phyloP scores from a whole-genome alignment of 768 basidiomycete genomes.

The Hygrocybe punicea region DNA sequence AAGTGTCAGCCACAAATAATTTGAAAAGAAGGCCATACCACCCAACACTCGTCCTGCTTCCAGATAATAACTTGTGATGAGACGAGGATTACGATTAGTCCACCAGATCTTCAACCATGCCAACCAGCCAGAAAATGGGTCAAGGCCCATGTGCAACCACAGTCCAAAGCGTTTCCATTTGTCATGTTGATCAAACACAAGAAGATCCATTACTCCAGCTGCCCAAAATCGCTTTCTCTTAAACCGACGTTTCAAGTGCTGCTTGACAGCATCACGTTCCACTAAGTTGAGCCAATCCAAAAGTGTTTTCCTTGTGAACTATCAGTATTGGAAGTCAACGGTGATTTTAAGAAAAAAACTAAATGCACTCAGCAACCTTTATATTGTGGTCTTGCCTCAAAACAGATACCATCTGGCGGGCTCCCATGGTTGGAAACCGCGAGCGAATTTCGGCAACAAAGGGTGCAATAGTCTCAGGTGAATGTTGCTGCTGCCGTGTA shows the following conservation, averaged over 20 bases:
- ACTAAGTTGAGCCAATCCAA: neutral
- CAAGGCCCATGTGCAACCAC: conserved; percentile 32
- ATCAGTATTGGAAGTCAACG: too few relatives aligned
- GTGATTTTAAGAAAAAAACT: too few relatives aligned
- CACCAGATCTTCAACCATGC: conserved; percentile 44
- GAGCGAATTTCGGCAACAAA: neutral
- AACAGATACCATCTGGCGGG: conserved; percentile 3
- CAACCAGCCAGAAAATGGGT: conserved; percentile 34
- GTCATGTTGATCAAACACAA: conserved; percentile 44
- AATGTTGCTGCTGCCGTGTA: conserved; percentile 8
- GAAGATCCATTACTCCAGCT: conserved; percentile 42
- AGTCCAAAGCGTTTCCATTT: conserved; percentile 44
- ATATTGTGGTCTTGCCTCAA: conserved; percentile 7
- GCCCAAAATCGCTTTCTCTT: conserved; percentile 32
- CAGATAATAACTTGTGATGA: conserved; percentile 37
- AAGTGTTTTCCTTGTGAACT: conserved; percentile 1
- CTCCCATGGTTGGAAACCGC: conserved; percentile 8
- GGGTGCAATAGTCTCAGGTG: neutral
- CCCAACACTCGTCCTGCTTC: conserved; percentile 20
- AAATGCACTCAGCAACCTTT: conserved; percentile 14
- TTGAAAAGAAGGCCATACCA: conserved; percentile 8
- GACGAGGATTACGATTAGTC: conserved; percentile 37
- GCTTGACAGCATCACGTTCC: conserved; percentile 15
- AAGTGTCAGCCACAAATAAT: conserved; percentile 32
- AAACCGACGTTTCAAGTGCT: conserved; percentile 20